Conservation (phyloP, 495 filamentous ascomycete genomes). For the Penicillium fimorum region DNA sequence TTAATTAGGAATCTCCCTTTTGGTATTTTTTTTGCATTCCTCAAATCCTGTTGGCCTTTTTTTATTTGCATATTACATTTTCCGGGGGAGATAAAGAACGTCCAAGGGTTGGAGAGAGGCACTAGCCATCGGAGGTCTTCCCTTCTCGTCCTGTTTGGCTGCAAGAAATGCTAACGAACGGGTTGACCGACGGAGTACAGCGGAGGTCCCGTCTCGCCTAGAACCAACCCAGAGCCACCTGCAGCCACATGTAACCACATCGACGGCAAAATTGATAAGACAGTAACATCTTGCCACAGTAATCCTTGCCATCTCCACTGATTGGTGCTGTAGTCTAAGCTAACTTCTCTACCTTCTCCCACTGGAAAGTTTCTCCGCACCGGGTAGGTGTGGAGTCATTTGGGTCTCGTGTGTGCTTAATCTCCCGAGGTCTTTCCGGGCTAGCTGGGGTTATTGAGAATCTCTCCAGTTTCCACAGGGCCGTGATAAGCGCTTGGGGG, state of each 20-base stretch:
- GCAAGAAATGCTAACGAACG: constrained; percentile 4
- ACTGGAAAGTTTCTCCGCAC: constrained; percentile 1
- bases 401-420: background rate
- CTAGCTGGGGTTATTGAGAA: background rate
- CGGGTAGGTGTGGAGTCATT: background rate
- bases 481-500: background rate
- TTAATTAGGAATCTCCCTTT: background rate
- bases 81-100: constrained; percentile 6
- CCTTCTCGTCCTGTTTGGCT: constrained; percentile 5
- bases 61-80: background rate
- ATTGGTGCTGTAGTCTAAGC: constrained; percentile 11
- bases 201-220: constrained; percentile 15
- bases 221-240: background rate
- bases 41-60: background rate
- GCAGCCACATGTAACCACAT: constrained; percentile 21
- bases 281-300: constrained; percentile 18
- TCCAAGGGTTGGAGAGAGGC: background rate
- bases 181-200: constrained; percentile 18
- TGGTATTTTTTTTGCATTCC: background rate
- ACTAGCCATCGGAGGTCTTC: background rate
- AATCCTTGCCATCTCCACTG: background rate
- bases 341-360: background rate
- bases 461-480: background rate
- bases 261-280: constrained; percentile 14
- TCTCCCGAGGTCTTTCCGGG: background rate